Base-by-base conservation (phyloP, 1,139 yeast genomes). In the Hansenula sp. region DNA sequence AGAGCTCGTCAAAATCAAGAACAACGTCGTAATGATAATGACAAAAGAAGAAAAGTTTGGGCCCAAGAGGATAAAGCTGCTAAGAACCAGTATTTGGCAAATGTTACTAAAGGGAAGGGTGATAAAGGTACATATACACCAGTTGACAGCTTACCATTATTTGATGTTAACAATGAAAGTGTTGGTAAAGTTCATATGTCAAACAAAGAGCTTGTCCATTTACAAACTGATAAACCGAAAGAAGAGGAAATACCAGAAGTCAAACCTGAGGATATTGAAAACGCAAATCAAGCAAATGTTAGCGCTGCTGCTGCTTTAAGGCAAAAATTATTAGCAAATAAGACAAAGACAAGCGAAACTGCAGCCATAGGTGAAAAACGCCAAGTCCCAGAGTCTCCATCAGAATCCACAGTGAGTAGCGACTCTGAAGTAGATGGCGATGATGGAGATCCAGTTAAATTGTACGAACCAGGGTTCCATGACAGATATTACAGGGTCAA, bases 381-480 rank as follows among this genome's bases (percentile, higher is more conserved):
- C 30, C 43, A 47, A 36, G 42, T 47, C 18, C 46, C 48, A 6
- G 61, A 55, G 5, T 51, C 52, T n/a, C 48, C 48, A 16, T 46
- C 40, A 5, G 53, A 47, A 6, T 45, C 44, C 3, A 43, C 36
- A 6, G 42, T 52, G 15, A 51, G 50, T 15, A 53, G 49, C 24
- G 61, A 57, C 33, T 34, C 36, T 2, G 52, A 53, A 30, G 61
- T 52, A 29, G 53, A 53, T 7, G 62, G 52, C 41, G 72, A 66
- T 41, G 69, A 70, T 32, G 75, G 69, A 34, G 95, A 86, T 52
- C 72, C 73, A 16, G 83, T 91, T 29, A 76, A 82, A 54, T 66
- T 89, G 50, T 84, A 88, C 81, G 96, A 89, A 59, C 84, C 94
- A 0, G 99, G 99, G 0, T 93, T 88, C 65, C 79, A 79, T 47